Conservation (phyloP, 345 rosid species). For the Euphorbia peplus region DNA sequence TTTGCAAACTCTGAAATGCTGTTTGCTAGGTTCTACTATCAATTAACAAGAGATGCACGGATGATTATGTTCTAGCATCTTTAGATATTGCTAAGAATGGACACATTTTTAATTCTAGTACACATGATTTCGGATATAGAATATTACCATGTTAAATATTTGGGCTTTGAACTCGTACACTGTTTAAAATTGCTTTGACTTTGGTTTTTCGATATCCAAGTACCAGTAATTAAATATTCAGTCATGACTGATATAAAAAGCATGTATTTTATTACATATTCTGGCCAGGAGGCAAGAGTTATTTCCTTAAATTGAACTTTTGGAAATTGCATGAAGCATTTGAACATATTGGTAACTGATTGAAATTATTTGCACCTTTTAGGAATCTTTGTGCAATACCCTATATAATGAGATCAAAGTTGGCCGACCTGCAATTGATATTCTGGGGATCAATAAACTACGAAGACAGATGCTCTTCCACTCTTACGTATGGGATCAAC, state of each 20-base stretch:
- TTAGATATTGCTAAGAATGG: not conserved
- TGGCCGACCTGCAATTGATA: conserved; percentile 24
- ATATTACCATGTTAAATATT: not conserved
- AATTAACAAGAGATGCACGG: not conserved
- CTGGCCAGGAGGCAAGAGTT: not conserved
- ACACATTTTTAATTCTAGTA: not conserved
- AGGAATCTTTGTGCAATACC: conserved; percentile 14
- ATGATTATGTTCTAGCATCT: conserved; percentile 3
- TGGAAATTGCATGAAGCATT: not conserved
- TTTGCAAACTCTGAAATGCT: not conserved
- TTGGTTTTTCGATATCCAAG: conserved; percentile 1
- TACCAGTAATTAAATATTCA: not conserved
- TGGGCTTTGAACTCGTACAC: not conserved
- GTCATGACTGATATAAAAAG: not conserved
- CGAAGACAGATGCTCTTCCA: conserved; percentile 18
- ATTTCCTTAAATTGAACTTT: not conserved
- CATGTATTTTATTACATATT: not conserved
- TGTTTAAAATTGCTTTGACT: not conserved
- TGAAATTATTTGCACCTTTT: not conserved
- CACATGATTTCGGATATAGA: not conserved
- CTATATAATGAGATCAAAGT: conserved; percentile 8
- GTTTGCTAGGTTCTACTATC: not conserved
- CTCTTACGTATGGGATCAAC: conserved; percentile 24
- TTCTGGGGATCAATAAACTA: conserved; percentile 25
- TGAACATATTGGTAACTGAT: conserved; percentile 5